phyloP scores from a whole-genome alignment of 1,139 yeast genomes.

The Zygoascus sp. region DNA sequence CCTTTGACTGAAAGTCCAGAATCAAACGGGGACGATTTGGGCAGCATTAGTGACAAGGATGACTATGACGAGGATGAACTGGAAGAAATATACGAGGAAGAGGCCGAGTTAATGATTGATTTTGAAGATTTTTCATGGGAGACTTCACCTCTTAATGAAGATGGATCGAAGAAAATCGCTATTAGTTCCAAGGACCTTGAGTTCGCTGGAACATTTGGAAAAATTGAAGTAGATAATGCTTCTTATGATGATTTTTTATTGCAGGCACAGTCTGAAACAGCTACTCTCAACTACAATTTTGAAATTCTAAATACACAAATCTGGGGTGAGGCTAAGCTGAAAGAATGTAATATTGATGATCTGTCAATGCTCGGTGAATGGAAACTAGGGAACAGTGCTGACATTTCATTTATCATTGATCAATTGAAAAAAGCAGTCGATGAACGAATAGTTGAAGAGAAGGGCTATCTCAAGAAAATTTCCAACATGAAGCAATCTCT shows the following conservation, averaged over 20 bases:
- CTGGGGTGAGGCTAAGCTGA: not conserved
- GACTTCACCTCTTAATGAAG: not conserved
- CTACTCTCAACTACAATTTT: constrained; percentile 1
- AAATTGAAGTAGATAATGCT: not conserved
- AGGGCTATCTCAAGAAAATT: not conserved
- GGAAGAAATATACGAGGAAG: not conserved
- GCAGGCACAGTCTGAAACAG: constrained; percentile 5
- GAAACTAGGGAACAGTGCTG: constrained; percentile 5
- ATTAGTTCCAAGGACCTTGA: not conserved
- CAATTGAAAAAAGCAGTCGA: not conserved
- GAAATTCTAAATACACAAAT: constrained; percentile 4
- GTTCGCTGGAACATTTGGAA: not conserved
- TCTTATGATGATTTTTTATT: constrained; percentile 1
- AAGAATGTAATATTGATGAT: not conserved
- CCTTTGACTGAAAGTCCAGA: not conserved
- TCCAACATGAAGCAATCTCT: not conserved
- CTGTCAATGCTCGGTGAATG: constrained; percentile 1
- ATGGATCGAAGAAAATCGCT: not conserved
- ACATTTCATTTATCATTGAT: not conserved
- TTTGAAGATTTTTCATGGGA: constrained; percentile 1
- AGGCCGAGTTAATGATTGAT: not conserved
- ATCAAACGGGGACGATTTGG: not conserved
- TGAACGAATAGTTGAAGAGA: not conserved
- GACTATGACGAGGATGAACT: constrained; percentile 5
- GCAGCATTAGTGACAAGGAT: not conserved